Evolutionary conservation across 208 protist species (phyloP).

Genomic region (Jaenimonas drosophilae): DNA sequence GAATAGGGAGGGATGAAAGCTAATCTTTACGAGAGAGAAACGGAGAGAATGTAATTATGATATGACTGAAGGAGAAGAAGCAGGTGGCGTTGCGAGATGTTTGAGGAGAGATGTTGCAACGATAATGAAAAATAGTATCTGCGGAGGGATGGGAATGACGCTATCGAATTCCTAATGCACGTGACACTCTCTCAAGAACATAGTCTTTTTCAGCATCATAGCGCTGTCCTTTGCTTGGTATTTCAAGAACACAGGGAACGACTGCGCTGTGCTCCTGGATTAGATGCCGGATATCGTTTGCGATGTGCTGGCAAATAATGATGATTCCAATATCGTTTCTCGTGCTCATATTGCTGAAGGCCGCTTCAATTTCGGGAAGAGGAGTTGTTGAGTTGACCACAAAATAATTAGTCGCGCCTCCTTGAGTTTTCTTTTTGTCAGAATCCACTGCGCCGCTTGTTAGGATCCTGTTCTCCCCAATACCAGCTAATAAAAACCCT

Average conservation of each 20-base stretch:
- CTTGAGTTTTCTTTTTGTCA: background rate
- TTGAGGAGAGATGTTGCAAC: background rate
- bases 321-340: slow-evolving; percentile 92
- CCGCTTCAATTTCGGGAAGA: slow-evolving; percentile 86
- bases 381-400: slow-evolving; percentile 88
- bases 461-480: slow-evolving; percentile 83
- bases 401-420: slow-evolving; percentile 77
- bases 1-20: too few relatives aligned
- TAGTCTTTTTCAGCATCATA: slow-evolving; percentile 95
- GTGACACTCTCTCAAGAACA: slow-evolving; percentile 87
- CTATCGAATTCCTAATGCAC: slow-evolving; percentile 57
- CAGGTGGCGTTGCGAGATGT: background rate
- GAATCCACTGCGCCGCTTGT: slow-evolving; percentile 3
- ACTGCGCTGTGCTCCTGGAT: slow-evolving; percentile 86
- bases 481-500: slow-evolving; percentile 94
- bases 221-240: slow-evolving; percentile 93
- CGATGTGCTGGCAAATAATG: slow-evolving; percentile 95
- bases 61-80: background rate
- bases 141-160: background rate
- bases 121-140: background rate
- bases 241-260: slow-evolving; percentile 94
- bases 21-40: background rate
- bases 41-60: slow-evolving; percentile 1
- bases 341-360: slow-evolving; percentile 84
- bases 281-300: slow-evolving; percentile 92